Base-by-base conservation (phyloP, 805 yeast species). In the Candida multigemmis region DNA sequence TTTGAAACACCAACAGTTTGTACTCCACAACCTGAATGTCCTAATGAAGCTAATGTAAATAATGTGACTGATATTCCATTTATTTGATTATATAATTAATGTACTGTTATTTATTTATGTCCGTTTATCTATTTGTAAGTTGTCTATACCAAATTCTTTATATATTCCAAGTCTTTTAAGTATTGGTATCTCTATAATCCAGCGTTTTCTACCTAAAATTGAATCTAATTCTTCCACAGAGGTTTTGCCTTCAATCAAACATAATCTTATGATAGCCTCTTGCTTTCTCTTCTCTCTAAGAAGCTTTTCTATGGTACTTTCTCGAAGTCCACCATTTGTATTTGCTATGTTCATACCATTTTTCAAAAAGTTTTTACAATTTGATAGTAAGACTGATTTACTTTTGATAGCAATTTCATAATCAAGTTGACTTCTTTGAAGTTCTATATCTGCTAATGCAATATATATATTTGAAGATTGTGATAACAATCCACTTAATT, bases 371-470 rank as follows among this genome's bases (percentile, higher is more conserved):
- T 56, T 61, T 22, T 49, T 58, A 23, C 60, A 44, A 31, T 71
- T 71, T 8, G 48, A 43, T 5, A 50, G 30, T 12, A 71, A 43
- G 1, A 63, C 39, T 3, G 31, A 35, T 12, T 33, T 32, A 36
- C 54, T 52, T 10, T 50, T 50, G 2, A 33, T 31, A 0, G 68
- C 58, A 14, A 49, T 43, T 7, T 49, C 53, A 14, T 28, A 33
- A 1, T 41, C 26, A 3, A 66, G 17, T 23, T 52, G 57, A n/a
- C 64, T 48, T 30, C 76, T 48, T 40, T 68, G 74, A 8, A 67
- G 38, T 29, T 69, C 76, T 3, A 70, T 54, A 38, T 71, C 77
- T 2, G 72, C 61, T 25, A 77, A 49, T 17, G 68, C 71, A n/a
- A 69, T 62, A 17, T 60, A 38, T 1, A 70, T 46, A 6, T 62